Percentiles rank a stretch among this genome's conserved stretches.
Evolutionary conservation across 306 rosid genomes (phyloP).

Genomic region (Lathyrus sativus): DNA sequence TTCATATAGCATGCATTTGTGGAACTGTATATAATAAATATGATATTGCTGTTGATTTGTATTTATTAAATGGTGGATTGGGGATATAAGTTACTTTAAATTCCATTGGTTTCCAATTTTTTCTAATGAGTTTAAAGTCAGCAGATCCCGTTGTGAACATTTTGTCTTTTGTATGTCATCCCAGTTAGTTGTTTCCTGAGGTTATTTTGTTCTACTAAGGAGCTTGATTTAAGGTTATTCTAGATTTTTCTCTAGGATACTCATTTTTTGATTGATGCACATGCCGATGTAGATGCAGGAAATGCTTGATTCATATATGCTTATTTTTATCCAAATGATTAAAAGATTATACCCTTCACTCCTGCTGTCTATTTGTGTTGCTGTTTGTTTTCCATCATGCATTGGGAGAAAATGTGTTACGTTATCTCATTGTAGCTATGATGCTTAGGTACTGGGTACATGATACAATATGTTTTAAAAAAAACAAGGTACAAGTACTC

Average conservation of each 20-base stretch:
- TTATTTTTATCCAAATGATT: background rate
- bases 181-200: background rate
- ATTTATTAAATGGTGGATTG: constrained; percentile 19
- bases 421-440: background rate
- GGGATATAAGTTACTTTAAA: background rate
- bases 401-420: constrained; percentile 21
- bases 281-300: background rate
- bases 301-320: constrained; percentile 7
- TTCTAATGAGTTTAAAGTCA: constrained; percentile 4
- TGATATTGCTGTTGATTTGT: constrained; percentile 19
- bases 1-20: constrained; percentile 18
- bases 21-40: background rate
- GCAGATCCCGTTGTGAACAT: constrained; percentile 10
- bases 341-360: constrained; percentile 7
- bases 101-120: constrained; percentile 16
- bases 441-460: no score
- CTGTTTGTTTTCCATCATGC: constrained; percentile 17
- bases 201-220: background rate
- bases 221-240: constrained; percentile 16
- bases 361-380: background rate
- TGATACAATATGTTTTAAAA: no score
- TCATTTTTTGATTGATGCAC: background rate
- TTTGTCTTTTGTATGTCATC: background rate
- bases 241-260: background rate
- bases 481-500: no score